A percentile compares a stretch with the other conserved stretches of the same genome.
Evolutionary conservation across 148 eudicot genomes (phyloP).

Genomic region (Pharnaceum exiguum): DNA sequence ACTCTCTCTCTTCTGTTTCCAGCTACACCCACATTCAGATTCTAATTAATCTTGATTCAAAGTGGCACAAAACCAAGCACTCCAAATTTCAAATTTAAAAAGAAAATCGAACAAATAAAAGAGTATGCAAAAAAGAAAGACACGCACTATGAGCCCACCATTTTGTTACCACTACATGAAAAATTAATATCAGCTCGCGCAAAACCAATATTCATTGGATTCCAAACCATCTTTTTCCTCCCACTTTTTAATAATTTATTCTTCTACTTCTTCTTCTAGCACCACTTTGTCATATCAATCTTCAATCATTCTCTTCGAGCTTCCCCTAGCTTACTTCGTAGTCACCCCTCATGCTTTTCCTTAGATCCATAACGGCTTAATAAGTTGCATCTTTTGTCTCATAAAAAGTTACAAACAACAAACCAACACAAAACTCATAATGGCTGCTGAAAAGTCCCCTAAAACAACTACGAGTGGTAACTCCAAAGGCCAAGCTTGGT

Average conservation of each 20-base stretch:
- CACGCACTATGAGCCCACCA: neutral
- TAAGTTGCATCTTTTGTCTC: neutral
- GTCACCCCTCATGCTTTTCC: neutral
- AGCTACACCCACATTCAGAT: conserved; percentile 4
- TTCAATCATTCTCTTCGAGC: too few species aligned
- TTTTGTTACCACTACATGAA: neutral
- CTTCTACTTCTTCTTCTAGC: neutral
- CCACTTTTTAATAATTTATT: neutral
- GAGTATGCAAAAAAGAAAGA: neutral
- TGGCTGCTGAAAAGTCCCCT: conserved; percentile 55
- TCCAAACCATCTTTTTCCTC: neutral
- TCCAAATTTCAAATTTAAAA: conserved; percentile 7
- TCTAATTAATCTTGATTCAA: neutral
- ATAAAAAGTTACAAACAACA: neutral
- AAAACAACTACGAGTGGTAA: too few species aligned
- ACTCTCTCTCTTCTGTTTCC: neutral
- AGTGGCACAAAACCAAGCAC: neutral
- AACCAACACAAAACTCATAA: conserved; percentile 1
- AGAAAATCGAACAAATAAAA: neutral
- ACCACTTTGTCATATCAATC: conserved; percentile 6
- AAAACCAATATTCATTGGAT: conserved; percentile 2
- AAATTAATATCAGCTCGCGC: neutral
- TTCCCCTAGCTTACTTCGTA: neutral
- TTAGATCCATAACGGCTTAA: conserved; percentile 13
- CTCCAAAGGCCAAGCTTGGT: conserved; percentile 91